A percentile compares a stretch with the other conserved stretches of the same genome.
Evolutionary conservation across 306 rosid species (phyloP).

Genomic region (Cucumis melo): DNA sequence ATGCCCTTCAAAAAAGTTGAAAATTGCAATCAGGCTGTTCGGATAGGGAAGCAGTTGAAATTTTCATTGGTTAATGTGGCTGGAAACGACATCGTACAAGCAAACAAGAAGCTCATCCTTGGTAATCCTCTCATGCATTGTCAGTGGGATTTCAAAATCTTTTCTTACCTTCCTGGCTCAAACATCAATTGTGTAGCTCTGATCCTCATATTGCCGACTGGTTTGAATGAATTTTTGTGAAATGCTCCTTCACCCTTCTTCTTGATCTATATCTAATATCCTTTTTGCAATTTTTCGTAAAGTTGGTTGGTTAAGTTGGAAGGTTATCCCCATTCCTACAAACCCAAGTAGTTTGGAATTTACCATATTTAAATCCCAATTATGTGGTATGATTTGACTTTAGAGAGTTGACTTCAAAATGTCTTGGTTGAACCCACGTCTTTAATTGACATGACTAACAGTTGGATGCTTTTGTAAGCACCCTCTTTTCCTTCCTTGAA

Average conservation of each 20-base stretch:
- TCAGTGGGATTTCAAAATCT: not conserved
- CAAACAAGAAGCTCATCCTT: constrained; percentile 93
- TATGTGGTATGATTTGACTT: not conserved
- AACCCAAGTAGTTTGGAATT: not conserved
- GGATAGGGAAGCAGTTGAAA: constrained; percentile 54
- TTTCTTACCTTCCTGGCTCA: not conserved
- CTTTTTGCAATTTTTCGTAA: not conserved
- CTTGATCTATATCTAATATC: not conserved
- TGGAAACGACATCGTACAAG: constrained; percentile 93
- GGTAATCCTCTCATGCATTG: constrained; percentile 30
- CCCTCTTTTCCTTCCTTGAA: not conserved
- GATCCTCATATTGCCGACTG: not conserved
- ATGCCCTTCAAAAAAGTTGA: constrained; percentile 97
- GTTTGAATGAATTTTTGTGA: not conserved
- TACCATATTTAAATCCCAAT: not conserved
- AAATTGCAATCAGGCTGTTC: constrained; percentile 86
- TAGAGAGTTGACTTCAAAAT: not conserved
- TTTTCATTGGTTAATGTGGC: constrained; percentile 84
- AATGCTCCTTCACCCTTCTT: not conserved
- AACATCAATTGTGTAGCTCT: not conserved
- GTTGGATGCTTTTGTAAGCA: not conserved
- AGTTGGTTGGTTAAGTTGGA: not conserved
- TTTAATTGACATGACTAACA: not conserved
- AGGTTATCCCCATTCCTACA: not conserved
- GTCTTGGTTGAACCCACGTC: not conserved